phyloP scores from a whole-genome alignment of 2,329 filamentous ascomycete genomes.

The Knufia petricola region DNA sequence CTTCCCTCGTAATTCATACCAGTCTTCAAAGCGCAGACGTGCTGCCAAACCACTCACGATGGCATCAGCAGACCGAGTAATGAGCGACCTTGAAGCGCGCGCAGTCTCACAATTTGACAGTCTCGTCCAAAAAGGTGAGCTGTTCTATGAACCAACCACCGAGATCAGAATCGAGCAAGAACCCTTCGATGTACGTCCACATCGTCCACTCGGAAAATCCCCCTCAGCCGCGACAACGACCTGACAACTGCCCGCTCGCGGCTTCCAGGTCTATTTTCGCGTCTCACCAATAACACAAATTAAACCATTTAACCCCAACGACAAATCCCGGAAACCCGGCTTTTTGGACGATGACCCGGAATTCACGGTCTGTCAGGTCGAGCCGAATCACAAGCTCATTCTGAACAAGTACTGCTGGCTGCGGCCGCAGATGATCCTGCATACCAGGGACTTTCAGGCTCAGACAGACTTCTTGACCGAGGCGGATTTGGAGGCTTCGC shows the following conservation, averaged over 20 bases:
- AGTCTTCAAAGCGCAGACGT: too few species aligned
- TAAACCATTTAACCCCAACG: slow-evolving; percentile 11
- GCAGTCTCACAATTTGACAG: slow-evolving; percentile 19
- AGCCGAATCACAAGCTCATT: slow-evolving; percentile 17
- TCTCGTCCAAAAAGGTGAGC: slow-evolving; percentile 17
- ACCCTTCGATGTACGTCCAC: slow-evolving; percentile 19
- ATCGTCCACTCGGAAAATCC: slow-evolving; percentile 1
- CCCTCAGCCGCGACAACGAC: neutral
- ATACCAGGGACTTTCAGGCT: slow-evolving; percentile 19
- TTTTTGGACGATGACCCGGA: slow-evolving; percentile 16
- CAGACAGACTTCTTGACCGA: slow-evolving; percentile 16
- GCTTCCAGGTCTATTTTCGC: slow-evolving; percentile 17
- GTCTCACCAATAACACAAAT: slow-evolving; percentile 11
- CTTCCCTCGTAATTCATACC: too few species aligned
- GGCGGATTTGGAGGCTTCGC: slow-evolving; percentile 16
- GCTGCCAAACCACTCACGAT: neutral
- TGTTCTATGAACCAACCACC: slow-evolving; percentile 14
- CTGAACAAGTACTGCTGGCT: slow-evolving; percentile 22
- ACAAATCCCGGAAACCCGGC: slow-evolving; percentile 13
- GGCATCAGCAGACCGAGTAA: slow-evolving; percentile 5
- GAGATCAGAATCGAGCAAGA: slow-evolving; percentile 15
- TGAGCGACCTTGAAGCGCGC: slow-evolving; percentile 13
- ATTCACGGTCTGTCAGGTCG: slow-evolving; percentile 16
- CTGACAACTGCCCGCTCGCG: neutral
- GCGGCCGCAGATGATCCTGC: slow-evolving; percentile 19